Conservation (phyloP, 2,329 filamentous ascomycete genomes). For the Cytospora leucostoma region DNA sequence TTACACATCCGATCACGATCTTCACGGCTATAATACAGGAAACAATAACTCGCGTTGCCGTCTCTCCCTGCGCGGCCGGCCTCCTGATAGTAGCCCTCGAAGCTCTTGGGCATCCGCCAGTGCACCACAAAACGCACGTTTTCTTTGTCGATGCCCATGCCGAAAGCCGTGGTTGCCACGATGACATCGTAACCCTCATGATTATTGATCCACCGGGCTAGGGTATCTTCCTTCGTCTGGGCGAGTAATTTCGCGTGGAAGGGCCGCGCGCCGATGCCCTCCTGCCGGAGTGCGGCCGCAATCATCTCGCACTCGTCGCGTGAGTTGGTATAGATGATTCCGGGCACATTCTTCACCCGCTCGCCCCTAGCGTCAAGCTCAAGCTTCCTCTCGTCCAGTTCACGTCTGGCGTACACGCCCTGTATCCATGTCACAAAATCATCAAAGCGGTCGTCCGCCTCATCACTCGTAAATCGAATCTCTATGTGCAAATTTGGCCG, state of each 20-base stretch:
- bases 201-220: slow-evolving; percentile 72
- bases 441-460: slow-evolving; percentile 69
- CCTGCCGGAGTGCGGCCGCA: slow-evolving; percentile 63
- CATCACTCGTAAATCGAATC: slow-evolving; percentile 78
- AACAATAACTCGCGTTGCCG: slow-evolving; percentile 81
- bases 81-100: slow-evolving; percentile 96
- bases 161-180: slow-evolving; percentile 92
- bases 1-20: slow-evolving; percentile 74
- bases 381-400: slow-evolving; percentile 56
- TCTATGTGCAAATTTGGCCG: slow-evolving; percentile 89
- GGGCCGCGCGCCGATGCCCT: slow-evolving; percentile 72
- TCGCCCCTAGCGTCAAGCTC: slow-evolving; percentile 59
- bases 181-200: slow-evolving; percentile 83
- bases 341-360: slow-evolving; percentile 65
- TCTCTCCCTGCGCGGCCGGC: slow-evolving; percentile 89
- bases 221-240: slow-evolving; percentile 69
- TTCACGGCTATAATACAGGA: slow-evolving; percentile 87
- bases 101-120: slow-evolving; percentile 91
- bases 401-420: slow-evolving; percentile 69
- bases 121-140: slow-evolving; percentile 94
- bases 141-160: slow-evolving; percentile 97
- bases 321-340: slow-evolving; percentile 79
- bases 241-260: slow-evolving; percentile 71
- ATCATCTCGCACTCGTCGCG: slow-evolving; percentile 74
- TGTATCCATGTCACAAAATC: slow-evolving; percentile 79